These are phyloP conservation scores for Kwoniella newhampshirensis DNA, from an alignment of 768 basidiomycete species.

Conservation along the genomic window DNA sequence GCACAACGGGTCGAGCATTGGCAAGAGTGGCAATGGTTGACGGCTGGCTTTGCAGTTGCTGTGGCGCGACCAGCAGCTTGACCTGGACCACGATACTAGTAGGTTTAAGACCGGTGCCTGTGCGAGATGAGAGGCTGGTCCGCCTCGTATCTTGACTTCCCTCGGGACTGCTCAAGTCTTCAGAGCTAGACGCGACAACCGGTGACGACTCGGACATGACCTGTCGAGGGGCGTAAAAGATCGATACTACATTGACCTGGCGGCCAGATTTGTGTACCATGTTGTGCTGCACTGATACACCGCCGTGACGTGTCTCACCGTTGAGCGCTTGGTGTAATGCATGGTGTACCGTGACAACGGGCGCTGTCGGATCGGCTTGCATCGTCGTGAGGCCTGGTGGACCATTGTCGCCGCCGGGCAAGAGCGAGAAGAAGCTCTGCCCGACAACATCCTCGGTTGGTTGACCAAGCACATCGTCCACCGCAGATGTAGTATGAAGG, in stretches of 20 bases:
- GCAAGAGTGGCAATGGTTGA: constrained; percentile 19
- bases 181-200: background rate
- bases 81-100: constrained; percentile 48
- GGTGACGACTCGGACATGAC: constrained; percentile 4
- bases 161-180: background rate
- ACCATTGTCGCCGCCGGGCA: constrained; percentile 44
- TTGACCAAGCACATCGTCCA: constrained; percentile 48
- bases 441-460: constrained; percentile 53
- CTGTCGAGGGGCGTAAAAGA: constrained; percentile 40
- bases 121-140: constrained; percentile 4
- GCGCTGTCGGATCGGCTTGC: constrained; percentile 26
- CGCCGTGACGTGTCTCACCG: constrained; percentile 31
- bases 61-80: constrained; percentile 28
- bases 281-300: constrained; percentile 49
- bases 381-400: constrained; percentile 25
- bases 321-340: constrained; percentile 40
- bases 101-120: constrained; percentile 26
- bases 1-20: constrained; percentile 34
- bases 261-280: constrained; percentile 41
- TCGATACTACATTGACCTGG: constrained; percentile 51
- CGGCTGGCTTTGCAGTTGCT: background rate
- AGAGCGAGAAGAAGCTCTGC: constrained; percentile 46
- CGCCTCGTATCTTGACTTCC: background rate
- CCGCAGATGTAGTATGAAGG: constrained; percentile 52
- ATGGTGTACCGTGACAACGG: constrained; percentile 32